Evolutionary conservation across 2,329 filamentous ascomycete genomes (phyloP).

Genomic region (Tolypocladium ovalisporum): DNA sequence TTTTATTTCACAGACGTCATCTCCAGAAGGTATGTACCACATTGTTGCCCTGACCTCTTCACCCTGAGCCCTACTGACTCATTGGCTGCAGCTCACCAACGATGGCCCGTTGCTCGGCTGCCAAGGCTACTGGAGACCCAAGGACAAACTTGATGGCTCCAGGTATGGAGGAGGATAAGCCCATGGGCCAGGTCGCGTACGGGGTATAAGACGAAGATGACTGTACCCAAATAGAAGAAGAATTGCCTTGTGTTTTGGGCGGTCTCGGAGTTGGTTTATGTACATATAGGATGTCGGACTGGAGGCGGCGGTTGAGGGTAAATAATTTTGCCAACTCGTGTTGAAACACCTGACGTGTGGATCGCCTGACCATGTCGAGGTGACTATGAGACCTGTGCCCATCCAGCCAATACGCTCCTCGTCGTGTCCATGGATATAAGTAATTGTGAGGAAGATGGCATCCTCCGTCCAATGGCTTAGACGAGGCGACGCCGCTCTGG

Average conservation of each 20-base stretch:
- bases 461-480: not conserved
- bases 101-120: slow-evolving; percentile 93
- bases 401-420: not conserved
- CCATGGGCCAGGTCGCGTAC: slow-evolving; percentile 50
- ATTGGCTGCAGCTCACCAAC: slow-evolving; percentile 67
- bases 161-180: slow-evolving; percentile 52
- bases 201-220: slow-evolving; percentile 31
- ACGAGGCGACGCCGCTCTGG: not conserved
- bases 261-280: slow-evolving; percentile 15
- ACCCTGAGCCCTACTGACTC: slow-evolving; percentile 10
- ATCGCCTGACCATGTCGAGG: not conserved
- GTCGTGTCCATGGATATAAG: not conserved
- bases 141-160: slow-evolving; percentile 71
- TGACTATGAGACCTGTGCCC: not conserved
- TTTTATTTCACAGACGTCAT: slow-evolving; percentile 98
- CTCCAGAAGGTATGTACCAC: slow-evolving; percentile 68
- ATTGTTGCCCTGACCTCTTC: slow-evolving; percentile 6
- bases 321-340: slow-evolving; percentile 10
- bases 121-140: slow-evolving; percentile 73
- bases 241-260: slow-evolving; percentile 19
- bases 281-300: slow-evolving; percentile 26
- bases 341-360: not conserved
- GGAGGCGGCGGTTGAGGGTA: slow-evolving; percentile 2
- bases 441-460: not conserved
- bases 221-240: slow-evolving; percentile 25